These are phyloP conservation scores for Macrophomina phaseolina DNA, from an alignment of 2,329 filamentous ascomycete species.

Conservation along the genomic window DNA sequence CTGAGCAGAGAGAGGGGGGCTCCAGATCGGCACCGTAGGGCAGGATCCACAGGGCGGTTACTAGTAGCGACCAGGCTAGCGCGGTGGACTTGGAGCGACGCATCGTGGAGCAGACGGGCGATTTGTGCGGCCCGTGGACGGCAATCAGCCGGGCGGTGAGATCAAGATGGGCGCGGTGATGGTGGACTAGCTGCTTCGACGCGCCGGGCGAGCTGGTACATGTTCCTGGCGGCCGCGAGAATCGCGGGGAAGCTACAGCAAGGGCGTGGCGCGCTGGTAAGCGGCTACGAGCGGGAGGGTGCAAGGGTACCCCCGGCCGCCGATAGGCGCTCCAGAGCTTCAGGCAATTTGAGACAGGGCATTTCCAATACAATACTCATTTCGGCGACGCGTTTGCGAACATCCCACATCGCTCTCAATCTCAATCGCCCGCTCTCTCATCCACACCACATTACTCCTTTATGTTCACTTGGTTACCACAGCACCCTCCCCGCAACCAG, in stretches of 20 bases:
- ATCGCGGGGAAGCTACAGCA: not conserved
- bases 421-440: slow-evolving; percentile 30
- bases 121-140: slow-evolving; percentile 15
- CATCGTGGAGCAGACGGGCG: slow-evolving; percentile 26
- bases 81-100: slow-evolving; percentile 20
- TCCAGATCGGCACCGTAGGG: slow-evolving; percentile 21
- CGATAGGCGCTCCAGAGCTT: not conserved
- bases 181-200: not conserved
- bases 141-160: slow-evolving; percentile 25
- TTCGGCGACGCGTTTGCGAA: slow-evolving; percentile 37
- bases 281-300: not conserved
- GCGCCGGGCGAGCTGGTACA: slow-evolving; percentile 3
- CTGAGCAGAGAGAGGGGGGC: slow-evolving; percentile 32
- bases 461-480: slow-evolving; percentile 25
- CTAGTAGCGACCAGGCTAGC: slow-evolving; percentile 20
- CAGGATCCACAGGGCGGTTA: slow-evolving; percentile 24
- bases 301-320: not conserved
- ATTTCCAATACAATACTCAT: slow-evolving; percentile 24
- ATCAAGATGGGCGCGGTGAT: slow-evolving; percentile 1
- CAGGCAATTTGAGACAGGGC: not conserved
- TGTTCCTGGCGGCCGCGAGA: slow-evolving; percentile 6
- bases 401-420: slow-evolving; percentile 33
- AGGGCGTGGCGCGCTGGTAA: not conserved
- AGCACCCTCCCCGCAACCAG: slow-evolving; percentile 32
- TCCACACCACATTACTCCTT: slow-evolving; percentile 42